Conservation (phyloP, 169 alveolate species). For the Plasmodium adleri region DNA sequence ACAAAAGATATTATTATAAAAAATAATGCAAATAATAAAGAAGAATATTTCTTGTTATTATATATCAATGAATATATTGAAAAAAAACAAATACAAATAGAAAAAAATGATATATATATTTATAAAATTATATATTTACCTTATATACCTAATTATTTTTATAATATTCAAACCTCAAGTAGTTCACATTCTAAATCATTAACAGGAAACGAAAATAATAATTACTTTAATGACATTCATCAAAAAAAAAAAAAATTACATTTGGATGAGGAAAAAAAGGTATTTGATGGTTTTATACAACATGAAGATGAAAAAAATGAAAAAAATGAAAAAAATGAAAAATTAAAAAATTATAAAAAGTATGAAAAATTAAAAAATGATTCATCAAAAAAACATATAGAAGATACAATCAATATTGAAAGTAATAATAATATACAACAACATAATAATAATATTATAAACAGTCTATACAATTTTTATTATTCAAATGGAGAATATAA, state of each 20-base stretch:
- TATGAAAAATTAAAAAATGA: not conserved
- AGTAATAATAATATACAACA: not conserved
- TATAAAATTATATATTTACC: constrained; percentile 44
- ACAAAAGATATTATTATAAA: constrained; percentile 58
- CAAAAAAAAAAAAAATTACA: not conserved
- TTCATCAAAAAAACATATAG: not conserved
- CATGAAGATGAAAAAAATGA: not conserved
- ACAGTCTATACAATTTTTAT: too few species aligned
- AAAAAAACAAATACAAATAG: constrained; percentile 40
- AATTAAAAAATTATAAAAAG: not conserved
- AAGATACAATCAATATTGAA: not conserved
- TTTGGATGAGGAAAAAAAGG: not conserved
- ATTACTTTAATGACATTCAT: not conserved
- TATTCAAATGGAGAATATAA: not conserved
- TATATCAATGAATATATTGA: constrained; percentile 72
- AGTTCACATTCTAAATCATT: not conserved
- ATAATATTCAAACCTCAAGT: not conserved
- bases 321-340: not conserved
- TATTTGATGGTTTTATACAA: not conserved
- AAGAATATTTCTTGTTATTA: constrained; percentile 43
- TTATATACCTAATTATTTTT: constrained; percentile 46
- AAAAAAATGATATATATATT: constrained; percentile 31
- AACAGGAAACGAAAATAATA: not conserved
- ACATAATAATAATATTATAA: too few species aligned
- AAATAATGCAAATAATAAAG: constrained; percentile 46